Evolutionary conservation across 2,329 filamentous ascomycete species (phyloP), one percentile per base, ranked within the genome.

Genomic region (Colletotrichum abscissum): DNA sequence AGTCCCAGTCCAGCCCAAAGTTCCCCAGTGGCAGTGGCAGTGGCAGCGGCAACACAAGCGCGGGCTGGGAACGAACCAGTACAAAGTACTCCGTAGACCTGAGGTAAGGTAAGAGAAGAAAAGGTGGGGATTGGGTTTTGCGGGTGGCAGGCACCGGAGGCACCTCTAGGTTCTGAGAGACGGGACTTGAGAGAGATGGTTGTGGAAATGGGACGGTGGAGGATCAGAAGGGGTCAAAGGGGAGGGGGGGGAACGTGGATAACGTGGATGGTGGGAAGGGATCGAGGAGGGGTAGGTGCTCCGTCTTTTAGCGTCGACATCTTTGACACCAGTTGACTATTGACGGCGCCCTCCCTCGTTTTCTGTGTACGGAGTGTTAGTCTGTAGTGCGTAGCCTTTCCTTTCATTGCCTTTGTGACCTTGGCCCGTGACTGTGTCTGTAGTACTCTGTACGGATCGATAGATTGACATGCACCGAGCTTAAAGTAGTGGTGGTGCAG

Each of bases 221-320:
- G 63, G 54, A n/a, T 28, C 33, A 35, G 33, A 35, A 35, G 33
- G 33, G 33, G 33, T 35, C 33, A 35, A 35, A 42, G 24, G 49
- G 7, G 42, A 14, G 30, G 46, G 33, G 16, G 16, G 12, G 54
- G 30, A 24, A 38, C 22, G 63, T 42, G 22, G 30, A 30, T n/a
- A 26, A 55, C 33, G 57, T 16, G 42, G 56, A 24, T 55, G 62
- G 42, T 42, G 52, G 28, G 57, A 28, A 63, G 49, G 63, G 67
- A 59, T 55, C 49, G 63, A 30, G 56, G 71, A 71, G 67, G 67
- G 67, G 60, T 62, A 67, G 28, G 62, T 71, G 67, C 64, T 58
- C 26, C 35, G 46, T 22, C 30, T 33, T 59, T 58, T 72, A 72
- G 64, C 58, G 63, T 69, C 49, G 42, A 35, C 16, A 22, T 33